Evolutionary conservation across 148 eudicot species (phyloP).

Genomic region (Agrostemma githago): DNA sequence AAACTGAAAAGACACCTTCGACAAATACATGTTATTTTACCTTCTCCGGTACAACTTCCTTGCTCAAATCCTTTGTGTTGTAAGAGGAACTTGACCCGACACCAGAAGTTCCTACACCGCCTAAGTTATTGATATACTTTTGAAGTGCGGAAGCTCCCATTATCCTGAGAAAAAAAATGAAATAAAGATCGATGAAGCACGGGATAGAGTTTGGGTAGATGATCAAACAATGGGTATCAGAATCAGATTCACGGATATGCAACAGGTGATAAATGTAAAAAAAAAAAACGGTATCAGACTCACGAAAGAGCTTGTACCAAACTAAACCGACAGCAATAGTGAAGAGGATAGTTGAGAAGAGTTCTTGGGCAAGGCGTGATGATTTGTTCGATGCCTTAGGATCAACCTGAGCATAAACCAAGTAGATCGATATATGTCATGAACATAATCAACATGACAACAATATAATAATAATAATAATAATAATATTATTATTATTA

Average conservation of each 20-base stretch:
- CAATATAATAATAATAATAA: not conserved
- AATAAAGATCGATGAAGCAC: slow-evolving; percentile 4
- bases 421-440: not conserved
- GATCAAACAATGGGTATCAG: not conserved
- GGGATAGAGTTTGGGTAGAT: not conserved
- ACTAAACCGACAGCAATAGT: slow-evolving; percentile 64
- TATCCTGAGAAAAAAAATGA: slow-evolving; percentile 45
- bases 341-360: slow-evolving; percentile 67
- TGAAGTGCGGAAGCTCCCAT: slow-evolving; percentile 85
- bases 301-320: slow-evolving; percentile 54
- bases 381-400: slow-evolving; percentile 63
- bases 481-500: too few species aligned
- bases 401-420: slow-evolving; percentile 56
- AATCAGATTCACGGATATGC: not conserved
- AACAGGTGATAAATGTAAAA: not conserved
- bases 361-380: slow-evolving; percentile 70
- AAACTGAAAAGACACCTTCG: not conserved
- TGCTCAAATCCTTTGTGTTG: slow-evolving; percentile 71
- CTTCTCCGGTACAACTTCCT: slow-evolving; percentile 90
- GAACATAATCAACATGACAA: not conserved
- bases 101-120: slow-evolving; percentile 86
- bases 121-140: slow-evolving; percentile 73
- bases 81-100: slow-evolving; percentile 87
- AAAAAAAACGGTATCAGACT: slow-evolving; percentile 20
- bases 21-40: slow-evolving; percentile 28